These are phyloP conservation scores for Neckera pumila DNA, from an alignment of 225 moss, liverwort and hornwort species.

Conservation along the genomic window DNA sequence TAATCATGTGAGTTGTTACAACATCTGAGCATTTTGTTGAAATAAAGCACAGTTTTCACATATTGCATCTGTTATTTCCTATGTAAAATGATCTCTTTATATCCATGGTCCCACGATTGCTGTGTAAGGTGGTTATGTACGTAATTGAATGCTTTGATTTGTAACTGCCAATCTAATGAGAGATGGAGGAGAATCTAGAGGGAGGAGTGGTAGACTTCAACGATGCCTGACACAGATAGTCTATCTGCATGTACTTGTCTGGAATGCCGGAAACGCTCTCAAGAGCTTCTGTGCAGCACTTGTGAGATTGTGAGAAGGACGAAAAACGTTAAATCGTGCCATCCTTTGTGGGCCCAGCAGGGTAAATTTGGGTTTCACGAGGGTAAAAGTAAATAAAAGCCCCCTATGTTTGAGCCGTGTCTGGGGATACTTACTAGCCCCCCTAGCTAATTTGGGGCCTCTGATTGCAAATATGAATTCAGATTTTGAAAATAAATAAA, in stretches of 20 bases:
- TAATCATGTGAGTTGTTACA: neutral
- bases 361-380: too few relatives aligned
- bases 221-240: neutral
- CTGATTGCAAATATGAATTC: too few relatives aligned
- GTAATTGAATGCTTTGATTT: neutral
- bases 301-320: too few relatives aligned
- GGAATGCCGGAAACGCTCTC: neutral
- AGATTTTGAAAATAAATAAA: too few relatives aligned
- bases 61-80: too few relatives aligned
- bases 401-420: too few relatives aligned
- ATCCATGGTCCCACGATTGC: neutral
- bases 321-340: too few relatives aligned
- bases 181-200: neutral
- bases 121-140: neutral
- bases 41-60: neutral
- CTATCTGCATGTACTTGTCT: neutral
- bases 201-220: neutral
- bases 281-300: neutral
- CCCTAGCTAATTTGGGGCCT: too few relatives aligned
- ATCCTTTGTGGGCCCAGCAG: too few relatives aligned
- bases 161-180: neutral
- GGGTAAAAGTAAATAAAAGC: too few relatives aligned
- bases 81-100: neutral
- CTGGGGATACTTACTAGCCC: too few relatives aligned
- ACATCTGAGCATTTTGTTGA: neutral